These are phyloP conservation scores for Fusarium equiseti DNA, from an alignment of 2,329 filamentous ascomycete species.

Conservation along the genomic window DNA sequence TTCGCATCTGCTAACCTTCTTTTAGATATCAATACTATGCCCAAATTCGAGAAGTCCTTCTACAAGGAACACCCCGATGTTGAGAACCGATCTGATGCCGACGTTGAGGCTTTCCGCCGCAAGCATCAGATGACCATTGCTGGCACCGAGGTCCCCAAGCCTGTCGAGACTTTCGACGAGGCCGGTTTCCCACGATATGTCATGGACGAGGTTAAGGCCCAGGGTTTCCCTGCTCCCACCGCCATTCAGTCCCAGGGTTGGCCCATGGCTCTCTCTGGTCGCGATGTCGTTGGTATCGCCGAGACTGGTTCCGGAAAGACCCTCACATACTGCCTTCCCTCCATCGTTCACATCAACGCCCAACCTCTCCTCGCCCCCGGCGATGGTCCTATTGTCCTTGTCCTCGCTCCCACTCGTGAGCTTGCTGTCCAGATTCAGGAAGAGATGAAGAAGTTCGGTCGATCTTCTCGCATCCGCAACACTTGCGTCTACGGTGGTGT, in stretches of 20 bases:
- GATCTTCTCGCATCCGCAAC: conserved; percentile 97
- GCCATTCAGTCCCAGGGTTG: conserved; percentile 98
- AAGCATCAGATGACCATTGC: conserved; percentile 86
- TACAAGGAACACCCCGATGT: conserved; percentile 96
- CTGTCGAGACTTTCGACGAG: conserved; percentile 97
- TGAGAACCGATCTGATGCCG: conserved; percentile 76
- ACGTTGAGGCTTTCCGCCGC: conserved; percentile 89
- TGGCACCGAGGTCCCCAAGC: conserved; percentile 86
- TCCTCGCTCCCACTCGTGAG: conserved; percentile 96
- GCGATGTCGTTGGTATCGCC: conserved; percentile 98
- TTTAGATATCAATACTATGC: conserved; percentile 79
- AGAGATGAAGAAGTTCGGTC: conserved; percentile 98
- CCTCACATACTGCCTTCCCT: conserved; percentile 95
- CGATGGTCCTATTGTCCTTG: conserved; percentile 95
- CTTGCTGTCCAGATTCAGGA: conserved; percentile 98
- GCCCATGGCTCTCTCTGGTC: conserved; percentile 98
- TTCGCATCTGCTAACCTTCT: conserved; percentile 43
- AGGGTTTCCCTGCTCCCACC: conserved; percentile 93
- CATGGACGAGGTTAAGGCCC: conserved; percentile 98
- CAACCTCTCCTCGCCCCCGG: conserved; percentile 95
- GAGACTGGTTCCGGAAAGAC: conserved; percentile 99
- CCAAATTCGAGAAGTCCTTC: conserved; percentile 99
- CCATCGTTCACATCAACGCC: conserved; percentile 99
- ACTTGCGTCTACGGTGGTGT: conserved; percentile 99
- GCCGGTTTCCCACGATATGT: conserved; percentile 97